phyloP scores from a whole-genome alignment of 306 rosid genomes.

The Dalbergia cochinchinensis region DNA sequence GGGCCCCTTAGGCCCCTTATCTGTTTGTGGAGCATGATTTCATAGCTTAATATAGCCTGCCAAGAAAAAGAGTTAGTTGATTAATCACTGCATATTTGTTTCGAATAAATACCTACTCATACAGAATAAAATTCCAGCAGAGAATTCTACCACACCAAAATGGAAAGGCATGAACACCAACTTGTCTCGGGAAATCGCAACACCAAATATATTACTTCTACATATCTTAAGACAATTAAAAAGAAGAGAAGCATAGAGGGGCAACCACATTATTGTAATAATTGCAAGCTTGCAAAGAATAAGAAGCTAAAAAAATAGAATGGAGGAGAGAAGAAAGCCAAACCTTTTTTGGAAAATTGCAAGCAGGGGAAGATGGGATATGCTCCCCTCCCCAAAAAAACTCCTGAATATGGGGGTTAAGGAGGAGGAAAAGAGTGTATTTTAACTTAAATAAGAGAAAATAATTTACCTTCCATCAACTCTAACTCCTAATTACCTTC shows the following conservation, averaged over 20 bases:
- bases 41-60: slow-evolving; percentile 10
- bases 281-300: slow-evolving; percentile 20
- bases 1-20: slow-evolving; percentile 3
- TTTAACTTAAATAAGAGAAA: background rate
- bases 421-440: background rate
- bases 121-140: slow-evolving; percentile 29
- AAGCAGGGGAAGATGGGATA: background rate
- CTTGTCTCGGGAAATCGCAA: slow-evolving; percentile 16
- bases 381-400: background rate
- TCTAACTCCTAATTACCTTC: background rate
- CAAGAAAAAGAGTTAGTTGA: background rate
- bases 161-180: slow-evolving; percentile 16
- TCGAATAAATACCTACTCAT: slow-evolving; percentile 6
- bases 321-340: background rate
- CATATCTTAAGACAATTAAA: background rate
- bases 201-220: background rate
- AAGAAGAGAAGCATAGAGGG: background rate
- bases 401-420: background rate
- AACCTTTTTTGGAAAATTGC: background rate
- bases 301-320: background rate
- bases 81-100: slow-evolving; percentile 10
- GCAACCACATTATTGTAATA: slow-evolving; percentile 6
- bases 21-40: slow-evolving; percentile 22
- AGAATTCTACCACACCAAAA: slow-evolving; percentile 10
- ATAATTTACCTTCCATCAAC: background rate